Percentiles rank a stretch among this genome's conserved stretches.
These are phyloP conservation scores for Vigna angularis DNA, from an alignment of 306 rosid genomes.

Conservation along the genomic window DNA sequence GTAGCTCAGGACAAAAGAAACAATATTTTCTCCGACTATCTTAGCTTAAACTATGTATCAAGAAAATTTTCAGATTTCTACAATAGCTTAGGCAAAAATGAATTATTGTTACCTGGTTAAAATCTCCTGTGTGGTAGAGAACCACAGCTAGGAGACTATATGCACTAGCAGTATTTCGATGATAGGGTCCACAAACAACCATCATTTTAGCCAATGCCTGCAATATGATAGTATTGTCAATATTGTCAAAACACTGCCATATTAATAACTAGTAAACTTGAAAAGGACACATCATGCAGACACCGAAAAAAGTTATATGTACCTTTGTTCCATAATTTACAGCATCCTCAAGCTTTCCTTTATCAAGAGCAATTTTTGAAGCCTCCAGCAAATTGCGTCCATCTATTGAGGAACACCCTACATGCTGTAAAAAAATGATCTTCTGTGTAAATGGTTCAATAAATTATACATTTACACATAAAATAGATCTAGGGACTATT, in stretches of 20 bases:
- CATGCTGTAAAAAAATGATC: conserved; percentile 64
- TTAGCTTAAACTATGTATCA: conserved; percentile 15
- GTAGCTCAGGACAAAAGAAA: conserved; percentile 14
- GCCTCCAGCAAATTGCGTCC: conserved; percentile 93
- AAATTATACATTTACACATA: conserved; percentile 32
- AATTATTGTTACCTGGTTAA: conserved; percentile 74
- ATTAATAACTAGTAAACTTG: conserved; percentile 1
- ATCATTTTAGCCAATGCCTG: conserved; percentile 95
- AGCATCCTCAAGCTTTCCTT: conserved; percentile 98
- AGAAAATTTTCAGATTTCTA: background rate
- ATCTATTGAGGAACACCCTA: conserved; percentile 84
- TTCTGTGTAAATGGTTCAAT: conserved; percentile 12
- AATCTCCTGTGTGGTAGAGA: conserved; percentile 98
- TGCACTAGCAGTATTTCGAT: conserved; percentile 95
- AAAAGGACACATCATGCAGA: conserved; percentile 10
- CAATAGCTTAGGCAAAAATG: conserved; percentile 29
- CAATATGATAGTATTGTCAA: conserved; percentile 40
- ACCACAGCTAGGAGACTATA: conserved; percentile 98
- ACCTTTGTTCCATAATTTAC: conserved; percentile 96
- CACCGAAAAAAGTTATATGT: conserved; percentile 30
- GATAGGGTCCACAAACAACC: conserved; percentile 92
- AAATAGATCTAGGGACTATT: background rate
- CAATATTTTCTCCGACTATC: background rate
- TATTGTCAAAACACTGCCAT: conserved; percentile 33
- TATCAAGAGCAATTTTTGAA: conserved; percentile 93